Conservation (phyloP, 331 rosid genomes). For the Quercus lobata region DNA sequence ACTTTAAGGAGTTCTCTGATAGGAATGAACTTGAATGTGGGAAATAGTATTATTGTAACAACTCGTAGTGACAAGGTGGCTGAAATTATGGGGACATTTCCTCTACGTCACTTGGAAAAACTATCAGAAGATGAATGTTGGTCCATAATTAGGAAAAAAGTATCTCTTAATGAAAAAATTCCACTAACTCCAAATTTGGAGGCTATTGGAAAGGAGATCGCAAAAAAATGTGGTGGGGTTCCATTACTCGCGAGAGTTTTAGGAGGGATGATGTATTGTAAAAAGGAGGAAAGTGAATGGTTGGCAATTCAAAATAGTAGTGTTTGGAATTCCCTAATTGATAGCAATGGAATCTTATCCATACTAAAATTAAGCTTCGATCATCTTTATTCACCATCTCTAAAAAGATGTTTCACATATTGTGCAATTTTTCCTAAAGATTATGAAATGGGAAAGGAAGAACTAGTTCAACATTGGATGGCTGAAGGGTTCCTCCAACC, state of each 20-base stretch:
- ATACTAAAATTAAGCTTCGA: not conserved
- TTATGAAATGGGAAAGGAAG: not conserved
- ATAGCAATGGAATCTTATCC: fast-evolving
- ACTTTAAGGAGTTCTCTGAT: fast-evolving
- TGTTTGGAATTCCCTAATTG: not conserved
- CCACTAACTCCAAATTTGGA: not conserved
- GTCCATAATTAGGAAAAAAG: not conserved
- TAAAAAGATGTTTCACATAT: not conserved
- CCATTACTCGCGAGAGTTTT: not conserved
- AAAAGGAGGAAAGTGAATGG: not conserved
- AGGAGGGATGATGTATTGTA: not conserved
- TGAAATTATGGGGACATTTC: not conserved
- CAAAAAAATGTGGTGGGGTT: not conserved
- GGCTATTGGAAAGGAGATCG: not conserved
- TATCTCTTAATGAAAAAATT: not conserved
- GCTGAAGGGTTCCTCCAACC: not conserved
- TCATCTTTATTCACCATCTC: not conserved
- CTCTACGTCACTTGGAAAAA: not conserved
- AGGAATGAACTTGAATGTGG: fast-evolving
- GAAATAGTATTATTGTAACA: not conserved
- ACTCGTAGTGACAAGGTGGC: not conserved
- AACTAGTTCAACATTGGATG: not conserved
- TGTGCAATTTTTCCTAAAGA: not conserved
- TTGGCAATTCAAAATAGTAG: not conserved
- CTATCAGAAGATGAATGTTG: not conserved